These are phyloP conservation scores for Medicago lupulina DNA, from an alignment of 306 rosid genomes.

Conservation along the genomic window DNA sequence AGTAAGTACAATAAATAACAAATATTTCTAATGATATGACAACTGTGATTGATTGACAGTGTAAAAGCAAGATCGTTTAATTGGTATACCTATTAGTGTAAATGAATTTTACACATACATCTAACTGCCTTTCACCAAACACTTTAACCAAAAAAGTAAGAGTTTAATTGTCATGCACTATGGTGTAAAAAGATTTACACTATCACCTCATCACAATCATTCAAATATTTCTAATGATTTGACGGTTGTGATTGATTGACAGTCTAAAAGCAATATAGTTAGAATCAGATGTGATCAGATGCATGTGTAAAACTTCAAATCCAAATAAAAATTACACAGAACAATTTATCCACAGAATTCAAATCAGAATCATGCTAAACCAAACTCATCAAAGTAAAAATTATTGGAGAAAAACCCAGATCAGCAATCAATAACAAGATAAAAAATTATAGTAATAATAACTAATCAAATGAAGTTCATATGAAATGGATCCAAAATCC, in stretches of 20 bases:
- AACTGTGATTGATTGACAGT: too few relatives aligned
- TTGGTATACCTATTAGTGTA: too few relatives aligned
- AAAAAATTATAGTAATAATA: constrained; percentile 4
- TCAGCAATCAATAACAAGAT: constrained; percentile 27
- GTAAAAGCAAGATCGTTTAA: background rate
- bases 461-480: constrained; percentile 26
- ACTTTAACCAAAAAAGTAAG: too few relatives aligned
- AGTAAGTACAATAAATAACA: too few relatives aligned
- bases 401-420: constrained; percentile 25
- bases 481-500: constrained; percentile 3
- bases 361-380: constrained; percentile 29
- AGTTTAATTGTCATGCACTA: too few relatives aligned
- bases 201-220: too few relatives aligned
- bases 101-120: too few relatives aligned
- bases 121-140: too few relatives aligned
- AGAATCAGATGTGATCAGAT: background rate
- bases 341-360: constrained; percentile 1
- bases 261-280: background rate
- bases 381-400: constrained; percentile 20
- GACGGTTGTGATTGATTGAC: too few relatives aligned
- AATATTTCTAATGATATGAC: too few relatives aligned
- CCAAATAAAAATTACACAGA: background rate
- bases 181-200: too few relatives aligned
- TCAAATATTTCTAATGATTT: too few relatives aligned
- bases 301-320: background rate